Conservation (phyloP, 495 filamentous ascomycete genomes). For the Penicillium parvum region DNA sequence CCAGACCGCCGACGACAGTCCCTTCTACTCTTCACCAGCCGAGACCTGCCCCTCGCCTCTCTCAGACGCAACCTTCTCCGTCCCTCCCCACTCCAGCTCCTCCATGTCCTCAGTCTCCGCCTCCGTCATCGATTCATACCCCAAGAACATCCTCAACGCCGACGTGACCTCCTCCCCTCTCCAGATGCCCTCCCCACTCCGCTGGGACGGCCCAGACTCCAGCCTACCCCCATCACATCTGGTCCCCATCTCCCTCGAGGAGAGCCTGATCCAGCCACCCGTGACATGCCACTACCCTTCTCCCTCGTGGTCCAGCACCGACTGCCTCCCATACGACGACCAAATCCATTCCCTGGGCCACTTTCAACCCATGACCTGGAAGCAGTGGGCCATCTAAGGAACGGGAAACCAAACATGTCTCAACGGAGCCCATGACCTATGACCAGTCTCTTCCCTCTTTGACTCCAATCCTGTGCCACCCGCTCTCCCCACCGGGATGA, state of each 20-base stretch:
- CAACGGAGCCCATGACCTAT: slow-evolving; percentile 1
- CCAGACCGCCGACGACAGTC: slow-evolving; percentile 37
- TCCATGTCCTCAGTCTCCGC: slow-evolving; percentile 36
- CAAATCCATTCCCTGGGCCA: slow-evolving; percentile 26
- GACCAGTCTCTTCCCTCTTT: background rate
- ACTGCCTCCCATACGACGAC: slow-evolving; percentile 39
- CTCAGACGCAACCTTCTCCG: slow-evolving; percentile 35
- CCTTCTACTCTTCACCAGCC: slow-evolving; percentile 41
- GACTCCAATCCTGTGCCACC: background rate
- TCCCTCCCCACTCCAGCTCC: slow-evolving; percentile 35
- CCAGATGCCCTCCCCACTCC: slow-evolving; percentile 31
- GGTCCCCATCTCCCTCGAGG: slow-evolving; percentile 33
- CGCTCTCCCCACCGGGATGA: background rate
- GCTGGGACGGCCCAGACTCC: slow-evolving; percentile 32
- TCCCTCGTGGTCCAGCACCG: slow-evolving; percentile 37
- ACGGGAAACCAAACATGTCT: background rate
- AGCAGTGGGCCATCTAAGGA: slow-evolving; percentile 32
- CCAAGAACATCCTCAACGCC: slow-evolving; percentile 31
- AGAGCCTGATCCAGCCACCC: slow-evolving; percentile 34
- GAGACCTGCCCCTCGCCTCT: slow-evolving; percentile 43
- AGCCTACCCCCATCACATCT: slow-evolving; percentile 28
- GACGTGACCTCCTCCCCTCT: slow-evolving; percentile 37
- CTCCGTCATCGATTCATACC: slow-evolving; percentile 33
- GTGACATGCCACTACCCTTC: slow-evolving; percentile 42
- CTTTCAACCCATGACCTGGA: slow-evolving; percentile 30